These are phyloP conservation scores for Papilionanthe hybrid DNA, from an alignment of 116 monocot genomes.

Conservation along the genomic window DNA sequence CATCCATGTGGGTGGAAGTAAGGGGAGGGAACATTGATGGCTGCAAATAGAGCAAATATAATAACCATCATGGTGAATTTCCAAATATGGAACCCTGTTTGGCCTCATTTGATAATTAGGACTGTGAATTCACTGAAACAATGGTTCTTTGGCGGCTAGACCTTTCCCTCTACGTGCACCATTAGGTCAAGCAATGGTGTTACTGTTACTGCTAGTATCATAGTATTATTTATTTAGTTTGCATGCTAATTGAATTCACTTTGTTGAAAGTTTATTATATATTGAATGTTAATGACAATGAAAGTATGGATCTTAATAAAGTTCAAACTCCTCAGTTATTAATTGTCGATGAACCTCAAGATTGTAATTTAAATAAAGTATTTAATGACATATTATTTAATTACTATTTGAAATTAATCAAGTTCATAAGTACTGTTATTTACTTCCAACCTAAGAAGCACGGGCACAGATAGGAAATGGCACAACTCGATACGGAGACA, in stretches of 20 bases:
- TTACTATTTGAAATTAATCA: neutral
- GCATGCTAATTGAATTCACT: too few relatives aligned
- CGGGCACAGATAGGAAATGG: too few relatives aligned
- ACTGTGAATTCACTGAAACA: neutral
- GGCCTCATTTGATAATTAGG: neutral
- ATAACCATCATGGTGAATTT: neutral
- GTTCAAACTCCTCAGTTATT: too few relatives aligned
- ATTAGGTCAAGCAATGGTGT: neutral
- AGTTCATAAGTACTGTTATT: neutral
- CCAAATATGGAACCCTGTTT: neutral
- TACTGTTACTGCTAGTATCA: too few relatives aligned
- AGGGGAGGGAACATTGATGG: neutral
- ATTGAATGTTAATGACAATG: too few relatives aligned
- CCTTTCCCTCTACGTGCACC: neutral
- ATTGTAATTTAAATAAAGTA: too few relatives aligned
- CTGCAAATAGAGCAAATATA: neutral
- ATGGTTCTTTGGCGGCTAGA: neutral
- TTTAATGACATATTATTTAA: neutral
- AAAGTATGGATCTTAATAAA: too few relatives aligned
- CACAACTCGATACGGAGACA: too few relatives aligned
- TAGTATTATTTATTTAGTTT: too few relatives aligned
- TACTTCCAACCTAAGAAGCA: neutral
- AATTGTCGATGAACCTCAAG: too few relatives aligned
- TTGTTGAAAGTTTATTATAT: too few relatives aligned
- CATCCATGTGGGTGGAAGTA: neutral